Conservation (phyloP, 345 rosid genomes). For the Brassica incana region DNA sequence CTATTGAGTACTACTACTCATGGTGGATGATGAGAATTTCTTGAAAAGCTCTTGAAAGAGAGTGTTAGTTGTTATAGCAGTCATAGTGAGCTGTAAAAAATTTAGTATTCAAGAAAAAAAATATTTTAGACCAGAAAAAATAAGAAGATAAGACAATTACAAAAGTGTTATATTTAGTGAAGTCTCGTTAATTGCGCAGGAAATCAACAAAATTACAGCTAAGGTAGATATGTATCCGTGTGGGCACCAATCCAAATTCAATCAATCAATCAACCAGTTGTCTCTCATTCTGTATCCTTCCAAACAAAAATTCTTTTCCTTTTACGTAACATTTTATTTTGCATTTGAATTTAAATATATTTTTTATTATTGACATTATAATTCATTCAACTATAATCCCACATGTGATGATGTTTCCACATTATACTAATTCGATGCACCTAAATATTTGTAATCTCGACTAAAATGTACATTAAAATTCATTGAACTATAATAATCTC, state of each 20-base stretch:
- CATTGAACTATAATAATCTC: neutral
- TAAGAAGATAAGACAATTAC: neutral
- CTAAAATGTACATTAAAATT: neutral
- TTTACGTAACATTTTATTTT: neutral
- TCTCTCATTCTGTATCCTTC: conserved; percentile 23
- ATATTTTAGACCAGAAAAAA: neutral
- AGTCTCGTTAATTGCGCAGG: conserved; percentile 19
- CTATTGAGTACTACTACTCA: neutral
- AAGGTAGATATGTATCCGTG: conserved; percentile 1
- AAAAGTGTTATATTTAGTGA: neutral
- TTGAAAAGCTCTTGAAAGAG: neutral
- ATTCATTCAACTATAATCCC: neutral
- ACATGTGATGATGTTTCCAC: neutral
- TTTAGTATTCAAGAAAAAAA: neutral
- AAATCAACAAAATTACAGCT: neutral
- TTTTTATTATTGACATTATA: neutral
- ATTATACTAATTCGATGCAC: neutral
- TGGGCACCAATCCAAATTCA: conserved; percentile 31
- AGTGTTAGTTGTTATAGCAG: neutral
- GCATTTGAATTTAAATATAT: neutral
- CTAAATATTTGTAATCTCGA: neutral
- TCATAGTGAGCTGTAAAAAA: neutral
- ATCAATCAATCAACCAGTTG: conserved; percentile 47
- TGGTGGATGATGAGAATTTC: neutral
- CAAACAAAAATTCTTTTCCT: conserved; percentile 4